Evolutionary conservation across 1,284 basidiomycete species (phyloP).

Genomic region (Chiua sp.): DNA sequence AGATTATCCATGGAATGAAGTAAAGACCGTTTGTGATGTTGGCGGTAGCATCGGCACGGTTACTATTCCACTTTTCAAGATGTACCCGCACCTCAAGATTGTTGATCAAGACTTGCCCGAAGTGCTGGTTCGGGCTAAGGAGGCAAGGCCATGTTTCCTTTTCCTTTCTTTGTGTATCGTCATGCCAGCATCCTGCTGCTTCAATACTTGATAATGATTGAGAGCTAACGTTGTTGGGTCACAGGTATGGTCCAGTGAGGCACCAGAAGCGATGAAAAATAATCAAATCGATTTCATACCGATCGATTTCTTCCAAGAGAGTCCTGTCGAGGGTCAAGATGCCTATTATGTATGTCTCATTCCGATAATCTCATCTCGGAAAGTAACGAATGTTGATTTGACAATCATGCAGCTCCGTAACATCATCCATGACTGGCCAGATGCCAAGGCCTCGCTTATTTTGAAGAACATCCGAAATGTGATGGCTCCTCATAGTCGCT

Average conservation of each 20-base stretch:
- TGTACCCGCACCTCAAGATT: constrained; percentile 46
- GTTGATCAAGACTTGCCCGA: constrained; percentile 52
- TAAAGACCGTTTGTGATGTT: constrained; percentile 53
- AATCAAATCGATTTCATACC: constrained; percentile 42
- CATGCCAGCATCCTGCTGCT: not conserved
- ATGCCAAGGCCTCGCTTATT: constrained; percentile 25
- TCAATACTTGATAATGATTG: not conserved
- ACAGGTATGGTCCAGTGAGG: constrained; percentile 42
- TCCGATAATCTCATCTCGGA: not conserved
- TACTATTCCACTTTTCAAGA: constrained; percentile 47
- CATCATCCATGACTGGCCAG: constrained; percentile 35
- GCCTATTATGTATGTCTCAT: constrained; percentile 49
- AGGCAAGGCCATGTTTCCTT: constrained; percentile 12
- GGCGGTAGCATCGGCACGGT: constrained; percentile 52
- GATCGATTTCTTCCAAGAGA: constrained; percentile 51
- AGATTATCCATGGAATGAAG: constrained; percentile 51
- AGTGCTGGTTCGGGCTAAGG: constrained; percentile 41
- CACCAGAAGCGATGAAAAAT: constrained; percentile 39
- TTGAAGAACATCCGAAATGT: constrained; percentile 24
- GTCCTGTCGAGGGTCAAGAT: constrained; percentile 47
- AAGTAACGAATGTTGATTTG: too few relatives aligned
- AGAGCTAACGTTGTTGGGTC: not conserved
- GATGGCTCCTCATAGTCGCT: constrained; percentile 31
- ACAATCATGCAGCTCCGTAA: constrained; percentile 22
- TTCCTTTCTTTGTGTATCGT: not conserved